Evolutionary conservation across 805 yeast genomes (phyloP).

Genomic region (Schizosaccharomyces osmophilus): DNA sequence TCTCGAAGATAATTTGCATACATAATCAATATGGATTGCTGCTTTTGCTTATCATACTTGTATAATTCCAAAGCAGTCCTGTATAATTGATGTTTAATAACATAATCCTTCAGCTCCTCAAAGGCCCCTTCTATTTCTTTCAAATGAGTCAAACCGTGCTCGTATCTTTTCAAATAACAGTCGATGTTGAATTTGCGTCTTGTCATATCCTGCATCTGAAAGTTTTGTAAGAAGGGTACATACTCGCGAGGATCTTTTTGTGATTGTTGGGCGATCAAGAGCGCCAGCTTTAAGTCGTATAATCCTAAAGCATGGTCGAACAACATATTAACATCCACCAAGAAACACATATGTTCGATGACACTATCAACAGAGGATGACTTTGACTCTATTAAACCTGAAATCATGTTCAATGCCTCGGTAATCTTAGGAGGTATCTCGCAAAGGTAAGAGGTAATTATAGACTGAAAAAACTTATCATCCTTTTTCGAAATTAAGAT

Average conservation of each 20-base stretch:
- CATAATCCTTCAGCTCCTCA: constrained; percentile 41
- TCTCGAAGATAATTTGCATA: constrained; percentile 39
- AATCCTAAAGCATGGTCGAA: constrained; percentile 60
- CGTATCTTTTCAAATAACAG: constrained; percentile 40
- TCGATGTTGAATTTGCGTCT: constrained; percentile 60
- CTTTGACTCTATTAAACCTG: constrained; percentile 5
- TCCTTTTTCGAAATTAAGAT: constrained; percentile 28
- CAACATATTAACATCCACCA: constrained; percentile 66
- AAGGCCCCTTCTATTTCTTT: constrained; percentile 18
- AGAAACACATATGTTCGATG: constrained; percentile 65
- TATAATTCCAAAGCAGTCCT: constrained; percentile 40
- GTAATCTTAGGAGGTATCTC: constrained; percentile 65
- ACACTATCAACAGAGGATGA: constrained; percentile 12
- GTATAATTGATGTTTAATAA: constrained; percentile 44
- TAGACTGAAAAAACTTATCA: constrained; percentile 41
- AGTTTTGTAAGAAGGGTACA: constrained; percentile 63
- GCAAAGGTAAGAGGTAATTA: constrained; percentile 79
- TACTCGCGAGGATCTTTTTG: constrained; percentile 96
- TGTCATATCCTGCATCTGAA: constrained; percentile 40
- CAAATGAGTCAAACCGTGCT: constrained; percentile 46
- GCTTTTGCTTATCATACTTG: constrained; percentile 30
- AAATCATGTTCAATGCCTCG: constrained; percentile 43
- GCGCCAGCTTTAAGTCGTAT: constrained; percentile 58
- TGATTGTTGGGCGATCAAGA: constrained; percentile 78
- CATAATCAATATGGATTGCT: constrained; percentile 24